Conservation (phyloP, 345 rosid genomes). For the Gynandropsis gynandra region DNA sequence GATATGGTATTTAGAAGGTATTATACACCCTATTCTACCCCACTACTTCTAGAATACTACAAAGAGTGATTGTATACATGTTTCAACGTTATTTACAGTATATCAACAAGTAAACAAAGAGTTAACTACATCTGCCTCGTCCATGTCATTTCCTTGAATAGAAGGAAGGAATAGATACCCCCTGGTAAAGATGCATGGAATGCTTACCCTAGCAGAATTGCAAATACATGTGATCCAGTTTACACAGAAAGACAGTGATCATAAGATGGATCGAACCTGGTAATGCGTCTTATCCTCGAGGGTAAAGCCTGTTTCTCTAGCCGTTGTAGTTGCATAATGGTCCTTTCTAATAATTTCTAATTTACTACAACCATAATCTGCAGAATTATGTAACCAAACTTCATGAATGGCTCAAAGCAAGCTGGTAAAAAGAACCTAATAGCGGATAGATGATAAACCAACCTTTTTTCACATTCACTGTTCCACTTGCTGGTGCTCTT, state of each 20-base stretch:
- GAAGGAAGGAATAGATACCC: too few relatives aligned
- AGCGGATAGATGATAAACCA: not conserved
- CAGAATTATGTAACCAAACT: constrained; percentile 11
- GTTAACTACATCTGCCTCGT: constrained; percentile 1
- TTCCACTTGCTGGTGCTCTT: constrained; percentile 25
- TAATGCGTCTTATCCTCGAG: constrained; percentile 23
- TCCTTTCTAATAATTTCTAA: constrained; percentile 21
- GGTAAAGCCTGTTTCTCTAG: constrained; percentile 15
- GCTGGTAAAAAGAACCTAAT: constrained; percentile 7
- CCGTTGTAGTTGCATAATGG: constrained; percentile 24
- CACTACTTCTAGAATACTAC: constrained; percentile 3
- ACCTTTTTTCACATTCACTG: constrained; percentile 34
- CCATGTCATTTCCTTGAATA: not conserved
- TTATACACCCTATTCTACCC: constrained; percentile 6
- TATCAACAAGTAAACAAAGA: not conserved
- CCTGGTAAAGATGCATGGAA: too few relatives aligned
- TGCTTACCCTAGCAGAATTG: too few relatives aligned
- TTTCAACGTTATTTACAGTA: not conserved
- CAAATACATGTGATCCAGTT: not conserved
- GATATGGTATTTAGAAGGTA: constrained; percentile 8
- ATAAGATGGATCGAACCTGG: constrained; percentile 33
- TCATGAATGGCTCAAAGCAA: constrained; percentile 4
- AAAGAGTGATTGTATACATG: not conserved
- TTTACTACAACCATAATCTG: constrained; percentile 34
- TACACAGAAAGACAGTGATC: not conserved